Percentiles rank a stretch among this genome's conserved stretches.
Evolutionary conservation across 2,329 filamentous ascomycete species (phyloP).

Genomic region (Neofusicoccum parvum): DNA sequence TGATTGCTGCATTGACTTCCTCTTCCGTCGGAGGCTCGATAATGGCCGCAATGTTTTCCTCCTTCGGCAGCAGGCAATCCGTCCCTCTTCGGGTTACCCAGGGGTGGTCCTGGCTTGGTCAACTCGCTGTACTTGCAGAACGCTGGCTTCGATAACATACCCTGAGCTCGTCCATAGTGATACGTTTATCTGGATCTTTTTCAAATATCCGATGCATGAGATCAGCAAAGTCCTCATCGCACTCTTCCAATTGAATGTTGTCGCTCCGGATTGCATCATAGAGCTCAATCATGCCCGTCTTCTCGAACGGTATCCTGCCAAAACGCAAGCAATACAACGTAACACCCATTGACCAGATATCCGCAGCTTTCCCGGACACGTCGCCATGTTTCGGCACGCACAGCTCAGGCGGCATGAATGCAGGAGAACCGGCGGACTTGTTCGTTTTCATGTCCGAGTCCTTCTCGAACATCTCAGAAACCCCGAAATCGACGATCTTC

Average conservation of each 20-base stretch:
- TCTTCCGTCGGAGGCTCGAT: slow-evolving; percentile 85
- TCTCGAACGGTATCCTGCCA: slow-evolving; percentile 83
- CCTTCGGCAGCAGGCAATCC: slow-evolving; percentile 75
- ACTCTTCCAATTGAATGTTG: slow-evolving; percentile 61
- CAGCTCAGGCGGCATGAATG: slow-evolving; percentile 90
- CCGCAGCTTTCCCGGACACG: slow-evolving; percentile 84
- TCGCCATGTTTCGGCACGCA: slow-evolving; percentile 85
- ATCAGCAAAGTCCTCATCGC: slow-evolving; percentile 71
- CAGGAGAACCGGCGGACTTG: slow-evolving; percentile 92
- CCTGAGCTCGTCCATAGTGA: slow-evolving; percentile 78
- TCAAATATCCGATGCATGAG: slow-evolving; percentile 74
- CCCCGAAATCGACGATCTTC: slow-evolving; percentile 98
- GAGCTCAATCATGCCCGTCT: slow-evolving; percentile 76
- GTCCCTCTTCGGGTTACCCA: slow-evolving; percentile 85
- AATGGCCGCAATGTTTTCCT: slow-evolving; percentile 82
- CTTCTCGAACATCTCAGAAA: slow-evolving; percentile 97
- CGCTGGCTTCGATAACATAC: slow-evolving; percentile 54
- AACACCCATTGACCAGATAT: slow-evolving; percentile 98
- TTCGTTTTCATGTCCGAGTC: slow-evolving; percentile 82
- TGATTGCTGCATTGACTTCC: slow-evolving; percentile 89
- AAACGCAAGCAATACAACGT: slow-evolving; percentile 92
- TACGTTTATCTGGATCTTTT: slow-evolving; percentile 81
- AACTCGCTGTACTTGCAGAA: background rate
- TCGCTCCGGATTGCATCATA: slow-evolving; percentile 86
- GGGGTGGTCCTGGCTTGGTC: slow-evolving; percentile 68